Conservation (phyloP, 148 eudicot genomes). For the Persicaria tinctoria region DNA sequence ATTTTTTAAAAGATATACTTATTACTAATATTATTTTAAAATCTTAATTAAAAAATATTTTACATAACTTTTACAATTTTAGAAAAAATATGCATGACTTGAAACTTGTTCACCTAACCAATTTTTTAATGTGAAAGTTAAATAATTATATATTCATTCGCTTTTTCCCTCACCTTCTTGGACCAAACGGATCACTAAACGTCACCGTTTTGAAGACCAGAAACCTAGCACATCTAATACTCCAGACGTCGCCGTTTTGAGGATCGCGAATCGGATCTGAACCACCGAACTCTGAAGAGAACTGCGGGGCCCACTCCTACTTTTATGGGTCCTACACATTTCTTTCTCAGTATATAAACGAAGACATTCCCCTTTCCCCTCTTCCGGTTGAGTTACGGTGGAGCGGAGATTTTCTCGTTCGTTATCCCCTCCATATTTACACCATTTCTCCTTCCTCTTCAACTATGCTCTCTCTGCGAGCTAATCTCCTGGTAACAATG, state of each 20-base stretch:
- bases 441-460: slow-evolving; percentile 2
- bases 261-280: not conserved
- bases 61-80: too few relatives aligned
- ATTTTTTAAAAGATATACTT: too few relatives aligned
- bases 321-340: not conserved
- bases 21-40: too few relatives aligned
- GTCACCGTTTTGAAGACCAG: not conserved
- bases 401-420: not conserved
- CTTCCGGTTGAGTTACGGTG: not conserved
- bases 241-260: not conserved
- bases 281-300: not conserved
- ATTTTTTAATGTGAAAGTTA: too few relatives aligned
- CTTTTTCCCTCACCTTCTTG: not conserved
- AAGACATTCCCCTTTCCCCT: not conserved
- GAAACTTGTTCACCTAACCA: too few relatives aligned
- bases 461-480: not conserved
- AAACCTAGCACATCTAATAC: not conserved
- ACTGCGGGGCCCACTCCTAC: too few relatives aligned
- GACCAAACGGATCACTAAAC: not conserved
- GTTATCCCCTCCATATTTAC: not conserved
- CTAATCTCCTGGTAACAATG: slow-evolving; percentile 11
- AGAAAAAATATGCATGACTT: too few relatives aligned
- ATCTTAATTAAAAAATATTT: too few relatives aligned
- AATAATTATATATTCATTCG: too few relatives aligned
- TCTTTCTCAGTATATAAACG: not conserved